Base-by-base conservation (phyloP, 352 stramenopile genomes). In the Salisapilia sapeloensis region DNA sequence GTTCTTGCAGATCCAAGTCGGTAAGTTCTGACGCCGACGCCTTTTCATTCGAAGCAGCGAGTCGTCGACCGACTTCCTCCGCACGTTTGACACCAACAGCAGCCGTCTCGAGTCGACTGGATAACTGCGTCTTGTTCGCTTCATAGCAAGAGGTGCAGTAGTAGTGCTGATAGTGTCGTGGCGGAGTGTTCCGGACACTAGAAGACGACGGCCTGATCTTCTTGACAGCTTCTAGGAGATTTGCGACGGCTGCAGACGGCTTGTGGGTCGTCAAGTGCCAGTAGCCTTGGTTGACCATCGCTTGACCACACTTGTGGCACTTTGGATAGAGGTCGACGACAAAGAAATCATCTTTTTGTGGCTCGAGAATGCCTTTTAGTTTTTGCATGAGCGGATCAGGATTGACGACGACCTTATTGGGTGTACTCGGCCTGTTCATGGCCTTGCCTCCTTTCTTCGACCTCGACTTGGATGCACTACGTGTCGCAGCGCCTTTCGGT, bases 321-420 rank as follows among this genome's bases (percentile, higher is more conserved):
- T 65, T 75, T 24, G 52, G 77, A 34, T 94, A 69, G 28, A 99
- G 56, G 46, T 95, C 92, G 6, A 96, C 94, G 23, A 99, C 95
- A 50, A 99, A 95, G 37, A 99, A 99, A 44, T 95, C 94, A 16
- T 98, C 92, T 47, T 98, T 99, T 69, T 98, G 97, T n/a, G 92
- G 93, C 34, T 96, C 76, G 29, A 99, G 79, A 31, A 97, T 97
- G 15, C 94, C 85, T 25, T 96, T 95, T 7, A 99, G 77, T 48
- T 96, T 96, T 37, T 95, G 77, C 91, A 99, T 98, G 16, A 99
- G 77, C 29, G 87, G 91, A 40, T 98, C 93, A 32, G 46, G 65
- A 36, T 89, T 89, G 11, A 89, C 52, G 8, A 74, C 65, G 16
- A 69, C 77, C 46, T 89, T 90, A 17, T 60, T 64, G 25, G 42